Evolutionary conservation across 2,329 filamentous ascomycete species (phyloP).

Genomic region (Colletotrichum coccodes): DNA sequence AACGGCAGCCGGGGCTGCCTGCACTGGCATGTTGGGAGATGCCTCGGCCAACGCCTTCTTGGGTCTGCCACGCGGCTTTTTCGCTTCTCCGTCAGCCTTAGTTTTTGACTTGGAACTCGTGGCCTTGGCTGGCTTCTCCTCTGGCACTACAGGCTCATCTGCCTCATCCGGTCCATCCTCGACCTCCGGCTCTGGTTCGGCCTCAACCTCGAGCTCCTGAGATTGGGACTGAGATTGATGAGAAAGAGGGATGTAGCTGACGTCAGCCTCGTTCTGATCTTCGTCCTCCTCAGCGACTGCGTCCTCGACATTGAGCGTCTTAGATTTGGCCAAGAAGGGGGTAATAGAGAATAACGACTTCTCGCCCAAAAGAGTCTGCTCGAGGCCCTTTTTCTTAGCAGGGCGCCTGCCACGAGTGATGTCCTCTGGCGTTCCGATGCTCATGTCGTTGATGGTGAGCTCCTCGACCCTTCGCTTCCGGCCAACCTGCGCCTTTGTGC

Average conservation of each 20-base stretch:
- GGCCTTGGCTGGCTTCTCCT: conserved; percentile 33
- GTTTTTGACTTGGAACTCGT: conserved; percentile 38
- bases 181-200: background rate
- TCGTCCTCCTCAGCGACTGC: conserved; percentile 46
- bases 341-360: conserved; percentile 96
- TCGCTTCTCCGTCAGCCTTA: conserved; percentile 8
- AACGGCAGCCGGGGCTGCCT: conserved; percentile 20
- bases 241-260: conserved; percentile 29
- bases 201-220: conserved; percentile 24
- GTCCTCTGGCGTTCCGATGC: conserved; percentile 58
- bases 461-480: conserved; percentile 60
- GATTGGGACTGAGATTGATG: conserved; percentile 15
- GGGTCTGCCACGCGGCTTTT: conserved; percentile 57
- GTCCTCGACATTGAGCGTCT: conserved; percentile 54
- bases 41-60: conserved; percentile 59
- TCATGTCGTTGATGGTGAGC: conserved; percentile 54
- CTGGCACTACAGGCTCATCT: conserved; percentile 24
- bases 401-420: conserved; percentile 51
- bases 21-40: conserved; percentile 52
- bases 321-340: conserved; percentile 85
- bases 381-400: conserved; percentile 66
- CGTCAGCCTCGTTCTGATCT: conserved; percentile 39
- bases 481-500: conserved; percentile 43
- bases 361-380: conserved; percentile 75
- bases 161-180: conserved; percentile 6